phyloP scores from a whole-genome alignment of 768 basidiomycete genomes.

The Multifurca ochricompacta region DNA sequence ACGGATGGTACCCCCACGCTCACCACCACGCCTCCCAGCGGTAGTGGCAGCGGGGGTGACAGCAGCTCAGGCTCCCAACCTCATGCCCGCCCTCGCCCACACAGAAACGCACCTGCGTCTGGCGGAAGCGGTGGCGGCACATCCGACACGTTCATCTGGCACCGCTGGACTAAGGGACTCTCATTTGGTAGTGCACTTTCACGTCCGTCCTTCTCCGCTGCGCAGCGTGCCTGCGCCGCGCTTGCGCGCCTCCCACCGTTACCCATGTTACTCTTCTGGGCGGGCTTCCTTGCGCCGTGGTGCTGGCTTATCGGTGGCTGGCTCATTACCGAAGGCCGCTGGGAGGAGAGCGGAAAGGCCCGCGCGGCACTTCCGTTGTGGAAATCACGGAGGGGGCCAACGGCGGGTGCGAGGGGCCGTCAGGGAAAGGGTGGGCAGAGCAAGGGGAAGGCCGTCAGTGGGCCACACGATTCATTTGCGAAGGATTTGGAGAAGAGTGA shows the following conservation, averaged over 20 bases:
- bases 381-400: neutral
- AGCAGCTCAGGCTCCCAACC: neutral
- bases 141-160: conserved; percentile 24
- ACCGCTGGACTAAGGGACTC: conserved; percentile 26
- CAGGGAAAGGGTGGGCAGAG: neutral
- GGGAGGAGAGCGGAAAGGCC: conserved; percentile 37
- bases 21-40: neutral
- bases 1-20: conserved; percentile 3
- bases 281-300: conserved; percentile 64
- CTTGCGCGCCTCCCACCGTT: conserved; percentile 11
- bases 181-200: conserved; percentile 18
- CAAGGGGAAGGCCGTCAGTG: conserved; percentile 16
- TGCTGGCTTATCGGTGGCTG: conserved; percentile 75
- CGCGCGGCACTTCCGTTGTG: conserved; percentile 30
- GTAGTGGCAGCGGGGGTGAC: neutral
- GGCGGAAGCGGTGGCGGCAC: conserved; percentile 10
- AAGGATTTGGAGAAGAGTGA: conserved; percentile 10
- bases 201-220: conserved; percentile 17
- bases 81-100: conserved; percentile 1
- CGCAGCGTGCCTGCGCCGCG: neutral
- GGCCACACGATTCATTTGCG: neutral
- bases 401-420: neutral
- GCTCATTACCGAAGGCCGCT: conserved; percentile 38
- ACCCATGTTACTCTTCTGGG: conserved; percentile 54
- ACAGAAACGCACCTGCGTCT: conserved; percentile 14